phyloP scores from a whole-genome alignment of 1,284 basidiomycete genomes.

The Rhodotorula sp. region DNA sequence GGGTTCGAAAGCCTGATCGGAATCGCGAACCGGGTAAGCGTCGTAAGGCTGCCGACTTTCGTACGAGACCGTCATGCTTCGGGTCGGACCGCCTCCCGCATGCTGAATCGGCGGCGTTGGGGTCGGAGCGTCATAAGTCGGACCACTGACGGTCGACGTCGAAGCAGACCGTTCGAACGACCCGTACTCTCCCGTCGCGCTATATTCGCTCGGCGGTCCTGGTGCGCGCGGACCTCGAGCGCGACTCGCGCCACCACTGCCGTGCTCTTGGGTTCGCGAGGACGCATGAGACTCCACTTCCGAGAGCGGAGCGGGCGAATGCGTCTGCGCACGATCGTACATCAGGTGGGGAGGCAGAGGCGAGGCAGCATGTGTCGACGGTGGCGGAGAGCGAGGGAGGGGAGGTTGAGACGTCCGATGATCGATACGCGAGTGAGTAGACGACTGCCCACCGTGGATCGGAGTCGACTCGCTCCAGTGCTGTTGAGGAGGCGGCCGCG shows the following conservation, averaged over 20 bases:
- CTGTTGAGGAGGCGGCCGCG: too few species aligned
- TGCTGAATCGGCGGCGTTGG: too few species aligned
- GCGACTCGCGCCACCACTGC: background rate
- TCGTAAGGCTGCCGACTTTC: background rate
- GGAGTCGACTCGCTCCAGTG: too few species aligned
- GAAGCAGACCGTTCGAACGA: conserved; percentile 1
- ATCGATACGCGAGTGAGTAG: too few species aligned
- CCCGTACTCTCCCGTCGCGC: conserved; percentile 18
- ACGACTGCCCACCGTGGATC: too few species aligned
- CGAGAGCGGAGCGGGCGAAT: background rate
- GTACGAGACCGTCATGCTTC: conserved; percentile 10
- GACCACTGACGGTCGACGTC: background rate
- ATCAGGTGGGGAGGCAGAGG: background rate
- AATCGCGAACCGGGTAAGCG: background rate
- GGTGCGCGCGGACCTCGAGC: background rate
- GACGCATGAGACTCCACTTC: background rate
- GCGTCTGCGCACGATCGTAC: background rate
- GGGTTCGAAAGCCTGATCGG: conserved; percentile 12
- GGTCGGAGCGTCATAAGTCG: background rate
- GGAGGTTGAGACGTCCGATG: background rate
- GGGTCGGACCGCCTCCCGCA: background rate
- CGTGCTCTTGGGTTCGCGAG: background rate
- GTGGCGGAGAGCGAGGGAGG: background rate
- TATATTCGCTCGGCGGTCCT: conserved; percentile 1
- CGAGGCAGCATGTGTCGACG: background rate